Conservation (phyloP, 345 rosid species). For the Durio zibethinus region DNA sequence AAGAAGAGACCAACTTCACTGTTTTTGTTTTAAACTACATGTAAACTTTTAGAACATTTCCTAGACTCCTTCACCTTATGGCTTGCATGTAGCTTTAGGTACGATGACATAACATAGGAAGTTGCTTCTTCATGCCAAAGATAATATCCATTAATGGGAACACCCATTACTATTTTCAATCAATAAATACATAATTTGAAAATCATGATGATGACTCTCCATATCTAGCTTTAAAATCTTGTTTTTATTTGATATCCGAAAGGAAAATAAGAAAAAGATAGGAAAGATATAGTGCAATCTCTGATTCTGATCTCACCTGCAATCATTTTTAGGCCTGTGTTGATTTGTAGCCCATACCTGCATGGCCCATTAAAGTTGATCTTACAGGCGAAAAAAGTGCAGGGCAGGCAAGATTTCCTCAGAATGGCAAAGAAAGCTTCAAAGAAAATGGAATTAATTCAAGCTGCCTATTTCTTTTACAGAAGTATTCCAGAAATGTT, state of each 20-base stretch:
- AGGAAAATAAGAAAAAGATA: neutral
- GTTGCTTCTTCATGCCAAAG: neutral
- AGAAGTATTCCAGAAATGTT: neutral
- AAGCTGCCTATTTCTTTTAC: neutral
- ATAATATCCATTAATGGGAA: neutral
- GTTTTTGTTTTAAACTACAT: neutral
- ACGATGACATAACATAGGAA: neutral
- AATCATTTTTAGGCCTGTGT: neutral
- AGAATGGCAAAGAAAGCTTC: neutral
- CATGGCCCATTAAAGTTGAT: slow-evolving; percentile 17
- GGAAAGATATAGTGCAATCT: neutral
- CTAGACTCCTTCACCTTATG: too few species aligned
- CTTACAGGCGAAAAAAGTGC: neutral
- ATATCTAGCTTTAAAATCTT: neutral
- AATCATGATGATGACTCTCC: too few species aligned
- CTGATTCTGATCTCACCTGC: neutral
- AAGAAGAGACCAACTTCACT: slow-evolving; percentile 24
- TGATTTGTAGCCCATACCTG: slow-evolving; percentile 3
- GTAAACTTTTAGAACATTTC: neutral
- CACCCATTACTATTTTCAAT: too few species aligned
- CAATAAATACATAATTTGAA: neutral
- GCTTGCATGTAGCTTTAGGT: neutral
- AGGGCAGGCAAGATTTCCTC: neutral
- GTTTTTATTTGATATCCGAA: neutral
- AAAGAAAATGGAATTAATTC: neutral